Base-by-base conservation (phyloP, 768 basidiomycete genomes). In the Leccinum truebloodii region DNA sequence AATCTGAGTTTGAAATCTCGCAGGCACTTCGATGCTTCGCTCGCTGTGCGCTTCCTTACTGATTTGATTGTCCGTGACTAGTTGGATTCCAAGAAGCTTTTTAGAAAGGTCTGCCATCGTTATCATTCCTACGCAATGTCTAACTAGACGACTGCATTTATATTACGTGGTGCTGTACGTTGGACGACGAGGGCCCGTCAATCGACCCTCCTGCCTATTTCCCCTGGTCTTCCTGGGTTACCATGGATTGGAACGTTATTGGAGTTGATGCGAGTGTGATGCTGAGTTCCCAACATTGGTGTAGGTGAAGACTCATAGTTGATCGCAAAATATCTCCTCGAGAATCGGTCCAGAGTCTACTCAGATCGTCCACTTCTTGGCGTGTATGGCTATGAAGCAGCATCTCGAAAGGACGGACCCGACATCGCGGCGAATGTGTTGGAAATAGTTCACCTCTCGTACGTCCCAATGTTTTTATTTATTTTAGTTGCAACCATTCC, bases 261-360 rank as follows among this genome's bases (percentile, higher is more conserved):
- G 39, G 30, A 44, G 24, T 54, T 10, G 4, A 54, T 18, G 3
- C 28, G 10, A 13, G 9, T 24, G 28, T 35, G 34, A 39, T 58
- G 14, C 14, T 18, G 3, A 6, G 30, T 14, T n/a, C 18, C 18
- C 1, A 35, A 20, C 20, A 24, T 30, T 13, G 16, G 13, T 18
- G 18, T 20, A 64, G 63, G 63, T 8, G 58, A 64, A 35, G 34
- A 35, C 13, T 35, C 35, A 24, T 60, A 6, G 5, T 64, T 22
- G 30, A 14, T 39, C 4, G 58, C 57, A 1, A 50, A 49, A 14
- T 30, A 61, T 4, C 16, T 51, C 2, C 41, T 61, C 8, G 52
- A 59, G 12, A 41, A 50, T 5, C 48, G 58, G 3, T 61, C 58
- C 7, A 4, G 26, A 8, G 55, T 16, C n/a, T 35, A 60, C 13